Base-by-base conservation (phyloP, 345 rosid species). In the Bretschneidera sinensis region DNA sequence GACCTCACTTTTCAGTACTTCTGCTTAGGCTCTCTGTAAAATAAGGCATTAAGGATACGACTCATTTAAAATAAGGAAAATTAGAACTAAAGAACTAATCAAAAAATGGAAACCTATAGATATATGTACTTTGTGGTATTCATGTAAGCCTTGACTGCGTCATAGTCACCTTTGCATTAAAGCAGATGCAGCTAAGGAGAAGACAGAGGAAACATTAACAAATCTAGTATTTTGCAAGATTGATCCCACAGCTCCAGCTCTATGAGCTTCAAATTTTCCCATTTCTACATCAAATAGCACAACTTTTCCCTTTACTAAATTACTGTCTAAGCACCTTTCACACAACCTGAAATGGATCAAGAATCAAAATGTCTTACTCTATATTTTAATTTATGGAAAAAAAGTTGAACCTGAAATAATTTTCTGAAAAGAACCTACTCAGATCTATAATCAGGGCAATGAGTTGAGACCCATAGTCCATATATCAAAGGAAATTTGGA, bases 191-290 rank as follows among this genome's bases (percentile, higher is more conserved):
- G 83, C 77, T 6, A 76, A 48, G 17, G 79, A 60, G 6, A 63
- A 9, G 54, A 64, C 48, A 59, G 2, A 24, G 34, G 83, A 34
- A 43, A 23, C 24, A 55, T 65, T 69, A 16, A 21, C 39, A 34
- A 0, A 0, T 6, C 43, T 2, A 17, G 13, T 10, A 45, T 66
- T 61, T 2, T 8, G n/a, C 33, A 68, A 24, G 51, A 75, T 71
- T 55, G 73, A 24, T 34, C 85, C 82, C 11, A 33, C 19, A 14
- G 83, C 84, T 57, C 84, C 71, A n/a, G 72, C 76, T n/a, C 0
- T 2, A 4, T 10, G 17, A 65, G 74, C 67, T 18, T n/a, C 69
- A 5, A 0, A 4, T 18, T 0, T 16, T 45, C 77, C 74, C 0
- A 0, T 0, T 14, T 0, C 9, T 0, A 0, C 17, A 17, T 53